Evolutionary conservation across 2,329 filamentous ascomycete genomes (phyloP).

Genomic region (Botrytis fabae): DNA sequence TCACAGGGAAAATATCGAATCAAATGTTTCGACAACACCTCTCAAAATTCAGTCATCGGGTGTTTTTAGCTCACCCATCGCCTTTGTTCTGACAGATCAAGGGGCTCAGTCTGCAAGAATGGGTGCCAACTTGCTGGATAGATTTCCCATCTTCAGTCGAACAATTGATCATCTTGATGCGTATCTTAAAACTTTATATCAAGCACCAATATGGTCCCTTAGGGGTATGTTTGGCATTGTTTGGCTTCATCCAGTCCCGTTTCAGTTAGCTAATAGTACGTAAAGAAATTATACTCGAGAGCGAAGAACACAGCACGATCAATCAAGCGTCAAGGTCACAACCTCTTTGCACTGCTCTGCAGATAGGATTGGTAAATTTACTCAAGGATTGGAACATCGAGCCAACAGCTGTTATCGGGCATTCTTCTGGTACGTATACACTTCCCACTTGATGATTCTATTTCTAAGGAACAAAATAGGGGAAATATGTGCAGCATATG

Average conservation of each 20-base stretch:
- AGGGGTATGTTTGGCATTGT: no score
- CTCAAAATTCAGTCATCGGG: no score
- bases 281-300: neutral
- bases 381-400: conserved; percentile 46
- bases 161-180: conserved; percentile 26
- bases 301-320: neutral
- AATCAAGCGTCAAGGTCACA: conserved; percentile 40
- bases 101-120: conserved; percentile 38
- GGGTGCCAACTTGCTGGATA: conserved; percentile 29
- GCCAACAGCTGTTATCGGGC: conserved; percentile 45
- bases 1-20: neutral
- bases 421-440: conserved; percentile 44
- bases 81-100: conserved; percentile 37
- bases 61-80: neutral
- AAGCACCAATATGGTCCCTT: no score
- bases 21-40: conserved; percentile 9
- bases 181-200: neutral
- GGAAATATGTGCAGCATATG: conserved; percentile 50
- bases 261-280: no score
- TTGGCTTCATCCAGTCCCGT: no score
- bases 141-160: conserved; percentile 23
- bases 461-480: conserved; percentile 38
- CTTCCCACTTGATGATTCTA: neutral
- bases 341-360: conserved; percentile 49
- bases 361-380: conserved; percentile 48